Base-by-base conservation (phyloP, 1,284 basidiomycete species). In the Ceratobasidium sp. region DNA sequence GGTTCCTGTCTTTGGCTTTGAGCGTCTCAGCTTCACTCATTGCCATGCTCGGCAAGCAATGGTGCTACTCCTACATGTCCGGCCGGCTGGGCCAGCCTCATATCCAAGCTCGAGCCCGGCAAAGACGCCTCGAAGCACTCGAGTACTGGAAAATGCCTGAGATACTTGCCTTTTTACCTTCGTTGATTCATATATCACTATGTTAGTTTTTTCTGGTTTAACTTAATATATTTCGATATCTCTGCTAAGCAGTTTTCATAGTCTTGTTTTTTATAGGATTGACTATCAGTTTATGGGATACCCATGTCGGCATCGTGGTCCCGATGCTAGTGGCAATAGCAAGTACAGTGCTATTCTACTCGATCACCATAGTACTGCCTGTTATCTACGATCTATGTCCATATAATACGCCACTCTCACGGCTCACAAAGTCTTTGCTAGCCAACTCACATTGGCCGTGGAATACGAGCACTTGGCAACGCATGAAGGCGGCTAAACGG, bases 61-160 rank as follows among this genome's bases (percentile, higher is more conserved):
- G 65, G 65, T 69, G 65, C 65, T 57, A 69, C 41, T 69, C 65
- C 18, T 69, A 50, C 41, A 69, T 69, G 65, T 69, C 65, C 43
- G 65, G 65, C 12, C 36, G 65, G 23, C 28, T 41, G 14, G 65
- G 65, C 2, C 65, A 69, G 18, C 65, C 65, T 21, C 65, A 69
- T 46, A 23, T 69, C 21, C 65, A 69, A 46, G 65, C 65, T 21
- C 65, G 65, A 28, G 18, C 52, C 3, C 52, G 65, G 39, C 65
- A 69, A 41, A 57, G 52, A 30, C 52, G 65, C 9, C 28, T 69
- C 14, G 65, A 69, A 45, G 65, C 43, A 14, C 65, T 69, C 8
- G 65, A 69, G 18, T 23, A 39, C 21, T 69, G 65, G 65, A 69
- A 34, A 34, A 69, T 69, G 65, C 65, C 65, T 10, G 65, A 69